These are phyloP conservation scores for Barbatosphaeria neglecta DNA, from an alignment of 495 filamentous ascomycete genomes.

Conservation along the genomic window DNA sequence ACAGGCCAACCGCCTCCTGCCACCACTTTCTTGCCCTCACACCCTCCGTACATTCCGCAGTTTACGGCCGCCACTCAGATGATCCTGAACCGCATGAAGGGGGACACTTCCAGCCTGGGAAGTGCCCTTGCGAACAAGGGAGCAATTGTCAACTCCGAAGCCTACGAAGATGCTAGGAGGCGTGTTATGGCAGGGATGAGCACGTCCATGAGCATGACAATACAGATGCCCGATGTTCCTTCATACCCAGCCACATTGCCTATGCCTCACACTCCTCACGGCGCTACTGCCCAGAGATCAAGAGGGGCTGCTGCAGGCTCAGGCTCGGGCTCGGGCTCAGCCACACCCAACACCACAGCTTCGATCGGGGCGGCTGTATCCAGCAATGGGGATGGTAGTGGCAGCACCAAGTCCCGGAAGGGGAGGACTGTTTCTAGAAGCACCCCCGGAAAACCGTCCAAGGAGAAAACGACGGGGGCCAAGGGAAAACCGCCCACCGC, in stretches of 20 bases:
- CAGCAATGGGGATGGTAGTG: too few species aligned
- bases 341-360: not conserved
- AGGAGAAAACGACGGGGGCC: too few species aligned
- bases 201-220: conserved; percentile 35
- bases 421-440: too few species aligned
- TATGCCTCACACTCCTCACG: not conserved
- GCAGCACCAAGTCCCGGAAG: too few species aligned
- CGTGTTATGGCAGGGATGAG: conserved; percentile 38
- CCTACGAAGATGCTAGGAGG: conserved; percentile 36
- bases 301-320: too few species aligned
- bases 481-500: too few species aligned
- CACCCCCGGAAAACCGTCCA: too few species aligned
- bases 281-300: not conserved
- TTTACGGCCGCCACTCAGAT: conserved; percentile 44
- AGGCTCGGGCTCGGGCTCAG: too few species aligned
- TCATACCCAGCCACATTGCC: not conserved
- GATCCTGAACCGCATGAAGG: conserved; percentile 43
- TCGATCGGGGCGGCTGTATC: too few species aligned
- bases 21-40: conserved; percentile 10
- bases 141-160: conserved; percentile 18
- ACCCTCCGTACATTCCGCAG: conserved; percentile 33
- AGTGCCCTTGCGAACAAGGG: conserved; percentile 20
- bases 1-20: conserved; percentile 2
- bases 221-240: conserved; percentile 16
- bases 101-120: conserved; percentile 23